Conservation (phyloP, 441 rosid genomes). For the Omphalea diandra region DNA sequence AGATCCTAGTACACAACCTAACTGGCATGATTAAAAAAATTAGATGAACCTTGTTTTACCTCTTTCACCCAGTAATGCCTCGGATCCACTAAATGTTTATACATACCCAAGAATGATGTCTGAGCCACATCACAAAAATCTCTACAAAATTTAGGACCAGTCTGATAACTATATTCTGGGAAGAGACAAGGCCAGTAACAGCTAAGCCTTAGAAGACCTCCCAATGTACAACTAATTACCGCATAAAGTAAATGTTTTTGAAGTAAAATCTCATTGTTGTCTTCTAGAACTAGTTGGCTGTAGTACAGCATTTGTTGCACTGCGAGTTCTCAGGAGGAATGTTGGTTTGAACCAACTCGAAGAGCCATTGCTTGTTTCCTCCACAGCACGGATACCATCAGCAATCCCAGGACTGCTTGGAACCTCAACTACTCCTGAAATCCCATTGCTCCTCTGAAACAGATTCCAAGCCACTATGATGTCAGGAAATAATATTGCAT, state of each 20-base stretch:
- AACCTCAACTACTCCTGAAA: slow-evolving; percentile 28
- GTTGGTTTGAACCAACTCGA: slow-evolving; percentile 37
- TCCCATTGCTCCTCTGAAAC: slow-evolving; percentile 47
- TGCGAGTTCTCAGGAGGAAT: slow-evolving; percentile 48
- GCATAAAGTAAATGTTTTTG: slow-evolving; percentile 4
- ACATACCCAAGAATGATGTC: slow-evolving; percentile 15
- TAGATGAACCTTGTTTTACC: neutral
- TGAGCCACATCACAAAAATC: slow-evolving; percentile 4
- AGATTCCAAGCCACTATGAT: slow-evolving; percentile 11
- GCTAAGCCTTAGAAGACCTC: slow-evolving; percentile 1
- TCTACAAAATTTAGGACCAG: slow-evolving; percentile 37
- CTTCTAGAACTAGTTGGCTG: slow-evolving; percentile 35
- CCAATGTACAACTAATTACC: slow-evolving; percentile 9
- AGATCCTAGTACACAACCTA: neutral
- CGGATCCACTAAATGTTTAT: neutral
- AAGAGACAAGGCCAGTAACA: neutral
- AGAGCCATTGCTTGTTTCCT: slow-evolving; percentile 28
- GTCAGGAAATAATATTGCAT: neutral
- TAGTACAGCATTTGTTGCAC: slow-evolving; percentile 44
- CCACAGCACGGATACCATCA: slow-evolving; percentile 27
- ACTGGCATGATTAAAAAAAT: neutral
- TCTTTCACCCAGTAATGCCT: neutral
- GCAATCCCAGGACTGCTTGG: slow-evolving; percentile 32
- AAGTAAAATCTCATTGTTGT: slow-evolving; percentile 13
- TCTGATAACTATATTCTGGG: slow-evolving; percentile 13